Percentiles rank a stretch among this genome's conserved stretches.
Conservation (phyloP, 2,329 filamentous ascomycete genomes). For the Talaromyces marneffei region DNA sequence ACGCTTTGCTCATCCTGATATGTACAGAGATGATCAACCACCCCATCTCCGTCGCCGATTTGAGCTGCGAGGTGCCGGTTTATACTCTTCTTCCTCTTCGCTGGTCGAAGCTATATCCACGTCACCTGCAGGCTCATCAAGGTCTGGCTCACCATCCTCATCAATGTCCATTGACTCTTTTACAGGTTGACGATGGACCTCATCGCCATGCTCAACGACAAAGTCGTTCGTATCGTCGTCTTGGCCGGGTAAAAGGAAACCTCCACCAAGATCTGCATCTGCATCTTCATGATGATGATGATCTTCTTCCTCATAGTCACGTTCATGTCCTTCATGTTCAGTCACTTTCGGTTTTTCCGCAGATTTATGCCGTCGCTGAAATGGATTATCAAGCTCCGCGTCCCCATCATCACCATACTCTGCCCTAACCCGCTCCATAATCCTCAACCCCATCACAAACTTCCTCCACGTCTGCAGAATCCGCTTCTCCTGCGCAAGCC, state of each 20-base stretch:
- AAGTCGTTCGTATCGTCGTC: constrained; percentile 21
- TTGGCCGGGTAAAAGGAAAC: constrained; percentile 19
- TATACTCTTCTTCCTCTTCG: constrained; percentile 9
- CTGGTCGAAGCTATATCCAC: constrained; percentile 16
- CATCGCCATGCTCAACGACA: constrained; percentile 26
- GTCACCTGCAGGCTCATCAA: constrained; percentile 12
- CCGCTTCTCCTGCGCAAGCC: constrained; percentile 71
- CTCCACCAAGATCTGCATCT: constrained; percentile 25
- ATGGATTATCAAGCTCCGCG: constrained; percentile 32
- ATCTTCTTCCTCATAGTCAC: constrained; percentile 13
- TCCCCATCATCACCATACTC: constrained; percentile 60
- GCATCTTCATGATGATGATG: constrained; percentile 16
- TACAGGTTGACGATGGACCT: not conserved
- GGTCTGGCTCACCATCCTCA: constrained; percentile 9
- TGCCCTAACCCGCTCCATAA: constrained; percentile 67
- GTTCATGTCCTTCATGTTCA: constrained; percentile 9
- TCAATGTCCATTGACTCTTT: constrained; percentile 13
- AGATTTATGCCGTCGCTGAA: constrained; percentile 18
- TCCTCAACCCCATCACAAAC: constrained; percentile 77
- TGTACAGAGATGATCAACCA: constrained; percentile 3
- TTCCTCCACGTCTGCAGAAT: constrained; percentile 76
- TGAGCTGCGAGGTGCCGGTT: not conserved
- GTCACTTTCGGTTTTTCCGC: not conserved
- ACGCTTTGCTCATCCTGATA: not conserved
- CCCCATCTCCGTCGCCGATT: constrained; percentile 13